Evolutionary conservation across 192 early-diverging fungal species (phyloP).

Genomic region (Paraglomus brasilianum): DNA sequence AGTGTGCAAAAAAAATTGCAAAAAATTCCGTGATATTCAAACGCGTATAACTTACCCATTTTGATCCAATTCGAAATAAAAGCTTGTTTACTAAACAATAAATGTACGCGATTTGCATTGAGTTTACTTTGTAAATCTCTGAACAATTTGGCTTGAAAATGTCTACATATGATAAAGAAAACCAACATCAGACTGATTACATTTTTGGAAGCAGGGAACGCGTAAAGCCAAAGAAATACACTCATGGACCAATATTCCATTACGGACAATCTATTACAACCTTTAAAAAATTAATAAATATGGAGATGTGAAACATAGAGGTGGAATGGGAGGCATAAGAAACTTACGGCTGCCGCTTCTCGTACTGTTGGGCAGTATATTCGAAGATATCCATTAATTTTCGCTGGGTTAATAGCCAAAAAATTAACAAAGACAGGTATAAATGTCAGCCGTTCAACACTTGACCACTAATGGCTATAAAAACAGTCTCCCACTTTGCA

Average conservation of each 20-base stretch:
- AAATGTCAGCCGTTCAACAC: not conserved
- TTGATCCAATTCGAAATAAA: too few relatives aligned
- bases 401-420: not conserved
- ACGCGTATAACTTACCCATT: too few relatives aligned
- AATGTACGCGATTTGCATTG: too few relatives aligned
- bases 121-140: too few relatives aligned
- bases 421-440: constrained; percentile 5
- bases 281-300: constrained; percentile 19
- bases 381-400: not conserved
- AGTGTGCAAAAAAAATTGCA: too few relatives aligned
- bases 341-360: not conserved
- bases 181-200: too few relatives aligned
- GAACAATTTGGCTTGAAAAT: too few relatives aligned
- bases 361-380: constrained; percentile 3
- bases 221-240: not conserved
- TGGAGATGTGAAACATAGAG: not conserved
- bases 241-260: not conserved
- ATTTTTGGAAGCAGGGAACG: constrained; percentile 9
- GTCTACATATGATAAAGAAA: too few relatives aligned
- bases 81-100: too few relatives aligned
- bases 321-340: not conserved
- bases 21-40: too few relatives aligned
- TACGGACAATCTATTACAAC: constrained; percentile 15
- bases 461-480: not conserved
- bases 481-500: not conserved